Percentiles rank a stretch among this genome's conserved stretches.
These are phyloP conservation scores for Penstemon newberryi DNA, from an alignment of 257 asterid genomes.

Conservation along the genomic window DNA sequence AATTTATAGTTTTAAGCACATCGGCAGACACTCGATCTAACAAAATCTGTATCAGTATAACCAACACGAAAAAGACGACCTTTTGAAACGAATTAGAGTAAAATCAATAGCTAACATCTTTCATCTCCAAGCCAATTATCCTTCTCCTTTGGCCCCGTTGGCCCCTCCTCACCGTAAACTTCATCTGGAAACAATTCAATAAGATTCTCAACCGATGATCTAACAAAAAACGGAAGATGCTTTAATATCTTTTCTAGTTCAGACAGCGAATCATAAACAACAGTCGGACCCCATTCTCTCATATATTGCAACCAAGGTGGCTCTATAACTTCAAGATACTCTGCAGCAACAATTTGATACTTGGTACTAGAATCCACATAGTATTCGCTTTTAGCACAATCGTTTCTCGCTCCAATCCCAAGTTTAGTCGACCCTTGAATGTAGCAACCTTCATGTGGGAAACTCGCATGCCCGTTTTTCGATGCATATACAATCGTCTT, in stretches of 20 bases:
- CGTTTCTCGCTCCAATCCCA: slow-evolving; percentile 71
- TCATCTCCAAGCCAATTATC: slow-evolving; percentile 92
- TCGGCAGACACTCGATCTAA: too few relatives aligned
- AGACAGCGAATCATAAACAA: slow-evolving; percentile 53
- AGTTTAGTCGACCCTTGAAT: slow-evolving; percentile 63
- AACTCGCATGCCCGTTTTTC: slow-evolving; percentile 75
- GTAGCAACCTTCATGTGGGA: slow-evolving; percentile 79
- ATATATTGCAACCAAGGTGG: slow-evolving; percentile 86
- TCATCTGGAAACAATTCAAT: slow-evolving; percentile 74
- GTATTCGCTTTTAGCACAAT: slow-evolving; percentile 64
- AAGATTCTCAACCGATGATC: slow-evolving; percentile 59
- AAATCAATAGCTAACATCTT: slow-evolving; percentile 38
- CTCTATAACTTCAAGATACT: slow-evolving; percentile 59
- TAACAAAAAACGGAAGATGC: slow-evolving; percentile 62
- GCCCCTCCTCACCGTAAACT: slow-evolving; percentile 86
- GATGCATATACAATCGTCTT: slow-evolving; percentile 74
- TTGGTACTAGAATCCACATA: slow-evolving; percentile 55
- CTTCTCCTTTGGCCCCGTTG: slow-evolving; percentile 93
- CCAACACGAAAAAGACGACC: background rate
- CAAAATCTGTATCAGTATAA: background rate
- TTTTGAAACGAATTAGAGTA: background rate
- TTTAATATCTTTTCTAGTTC: slow-evolving; percentile 76
- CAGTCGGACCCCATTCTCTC: slow-evolving; percentile 96
- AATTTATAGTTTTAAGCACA: too few relatives aligned
- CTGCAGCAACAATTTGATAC: slow-evolving; percentile 69